Conservation (phyloP, 305 asterid genomes). For the Ilex paraguariensis region DNA sequence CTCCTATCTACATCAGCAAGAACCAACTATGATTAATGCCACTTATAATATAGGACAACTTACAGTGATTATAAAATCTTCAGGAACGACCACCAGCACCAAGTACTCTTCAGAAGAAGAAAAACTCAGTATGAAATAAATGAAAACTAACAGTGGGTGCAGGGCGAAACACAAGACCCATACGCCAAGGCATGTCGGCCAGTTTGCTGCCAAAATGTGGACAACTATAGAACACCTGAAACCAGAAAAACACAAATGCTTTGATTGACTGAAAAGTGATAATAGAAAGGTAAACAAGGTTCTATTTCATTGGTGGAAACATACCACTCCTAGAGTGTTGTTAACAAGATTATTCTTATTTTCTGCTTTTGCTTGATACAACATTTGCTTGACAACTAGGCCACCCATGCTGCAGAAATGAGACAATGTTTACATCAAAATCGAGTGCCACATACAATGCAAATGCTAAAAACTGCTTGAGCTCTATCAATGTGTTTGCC, state of each 20-base stretch:
- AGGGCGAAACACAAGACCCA: slow-evolving; percentile 98
- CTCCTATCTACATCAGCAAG: slow-evolving; percentile 67
- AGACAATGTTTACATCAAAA: slow-evolving; percentile 3
- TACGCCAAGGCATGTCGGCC: slow-evolving; percentile 97
- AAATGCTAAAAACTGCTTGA: too few species aligned
- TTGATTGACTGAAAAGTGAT: slow-evolving; percentile 9
- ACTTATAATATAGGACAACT: too few species aligned
- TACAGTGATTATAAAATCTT: too few species aligned
- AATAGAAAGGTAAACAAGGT: slow-evolving; percentile 5
- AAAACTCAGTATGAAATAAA: neutral
- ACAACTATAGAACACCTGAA: slow-evolving; percentile 94
- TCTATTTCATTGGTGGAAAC: slow-evolving; percentile 24
- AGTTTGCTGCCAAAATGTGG: slow-evolving; percentile 99
- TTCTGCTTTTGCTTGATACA: slow-evolving; percentile 76
- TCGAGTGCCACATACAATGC: slow-evolving; percentile 3
- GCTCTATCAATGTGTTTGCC: too few species aligned
- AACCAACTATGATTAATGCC: slow-evolving; percentile 2
- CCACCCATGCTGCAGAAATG: slow-evolving; percentile 94
- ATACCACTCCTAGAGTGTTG: slow-evolving; percentile 86
- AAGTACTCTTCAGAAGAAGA: neutral
- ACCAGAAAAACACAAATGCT: slow-evolving; percentile 11
- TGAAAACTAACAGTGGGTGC: slow-evolving; percentile 80
- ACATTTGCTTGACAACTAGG: slow-evolving; percentile 96
- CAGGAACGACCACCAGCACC: too few species aligned
- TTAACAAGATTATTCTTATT: slow-evolving; percentile 68